Evolutionary conservation across 2,329 filamentous ascomycete species (phyloP).

Genomic region (Epichloe sp.): DNA sequence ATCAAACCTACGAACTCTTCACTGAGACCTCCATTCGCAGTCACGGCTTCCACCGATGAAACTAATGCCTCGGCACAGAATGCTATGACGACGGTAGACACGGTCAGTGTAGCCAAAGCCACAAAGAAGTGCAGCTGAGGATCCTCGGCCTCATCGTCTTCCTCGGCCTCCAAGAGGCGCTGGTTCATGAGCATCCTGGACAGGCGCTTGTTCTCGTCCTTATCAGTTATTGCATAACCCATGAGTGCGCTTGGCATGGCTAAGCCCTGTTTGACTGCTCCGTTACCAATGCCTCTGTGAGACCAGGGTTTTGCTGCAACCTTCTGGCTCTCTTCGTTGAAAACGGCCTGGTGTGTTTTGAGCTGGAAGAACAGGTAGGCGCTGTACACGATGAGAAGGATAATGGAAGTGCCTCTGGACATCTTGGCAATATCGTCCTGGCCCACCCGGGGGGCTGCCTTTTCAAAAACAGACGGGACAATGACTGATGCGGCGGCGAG

Average conservation of each 20-base stretch:
- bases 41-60: conserved; percentile 48
- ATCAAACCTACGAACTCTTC: conserved; percentile 71
- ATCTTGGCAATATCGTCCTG: conserved; percentile 42
- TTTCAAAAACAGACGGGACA: conserved; percentile 76
- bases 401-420: conserved; percentile 63
- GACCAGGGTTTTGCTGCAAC: conserved; percentile 45
- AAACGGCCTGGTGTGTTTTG: conserved; percentile 68
- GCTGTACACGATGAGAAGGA: conserved; percentile 71
- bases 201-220: conserved; percentile 29
- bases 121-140: conserved; percentile 62
- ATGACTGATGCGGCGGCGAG: conserved; percentile 72
- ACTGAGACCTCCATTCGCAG: conserved; percentile 44
- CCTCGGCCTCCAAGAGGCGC: conserved; percentile 24
- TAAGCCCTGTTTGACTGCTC: conserved; percentile 27
- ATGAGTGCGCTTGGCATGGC: conserved; percentile 27
- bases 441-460: conserved; percentile 26
- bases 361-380: conserved; percentile 86
- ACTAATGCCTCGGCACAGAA: conserved; percentile 61
- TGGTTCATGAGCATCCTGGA: conserved; percentile 31
- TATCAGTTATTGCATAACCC: conserved; percentile 19
- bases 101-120: conserved; percentile 55
- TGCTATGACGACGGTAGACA: conserved; percentile 68
- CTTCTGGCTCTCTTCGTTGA: conserved; percentile 69
- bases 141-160: conserved; percentile 59
- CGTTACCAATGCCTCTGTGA: conserved; percentile 15